phyloP scores from a whole-genome alignment of 345 rosid species.

The Geranium brycei region DNA sequence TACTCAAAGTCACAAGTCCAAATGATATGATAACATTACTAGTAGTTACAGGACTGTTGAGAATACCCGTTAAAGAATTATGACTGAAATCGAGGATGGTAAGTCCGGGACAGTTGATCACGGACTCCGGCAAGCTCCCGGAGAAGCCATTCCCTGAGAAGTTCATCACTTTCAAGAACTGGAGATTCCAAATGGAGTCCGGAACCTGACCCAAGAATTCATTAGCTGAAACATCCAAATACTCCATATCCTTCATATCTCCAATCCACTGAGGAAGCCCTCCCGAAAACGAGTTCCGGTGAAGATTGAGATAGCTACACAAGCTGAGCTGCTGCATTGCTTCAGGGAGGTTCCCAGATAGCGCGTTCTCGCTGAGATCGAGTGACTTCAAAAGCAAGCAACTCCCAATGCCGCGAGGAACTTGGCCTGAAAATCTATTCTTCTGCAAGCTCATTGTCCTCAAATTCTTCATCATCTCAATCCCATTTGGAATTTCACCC shows the following conservation, averaged over 20 bases:
- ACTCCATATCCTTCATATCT: conserved; percentile 56
- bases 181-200: conserved; percentile 48
- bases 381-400: conserved; percentile 50
- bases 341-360: conserved; percentile 54
- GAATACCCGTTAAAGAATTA: conserved; percentile 43
- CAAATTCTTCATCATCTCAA: conserved; percentile 50
- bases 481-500: conserved; percentile 49
- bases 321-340: conserved; percentile 61
- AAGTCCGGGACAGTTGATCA: conserved; percentile 38
- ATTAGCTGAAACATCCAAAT: conserved; percentile 70
- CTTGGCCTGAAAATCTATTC: conserved; percentile 40
- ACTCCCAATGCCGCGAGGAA: conserved; percentile 66
- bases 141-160: conserved; percentile 46
- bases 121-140: conserved; percentile 56
- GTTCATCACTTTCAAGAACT: conserved; percentile 39
- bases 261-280: conserved; percentile 69
- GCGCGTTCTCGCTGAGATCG: conserved; percentile 57
- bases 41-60: conserved; percentile 9
- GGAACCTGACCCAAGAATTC: conserved; percentile 54
- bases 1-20: too few relatives aligned
- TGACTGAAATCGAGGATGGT: conserved; percentile 53
- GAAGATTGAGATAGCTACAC: conserved; percentile 47
- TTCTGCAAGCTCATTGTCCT: conserved; percentile 47
- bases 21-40: too few relatives aligned
- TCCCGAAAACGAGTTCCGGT: conserved; percentile 45